Evolutionary conservation across 2,329 filamentous ascomycete species (phyloP).

Genomic region (Cyclaneusma minus): DNA sequence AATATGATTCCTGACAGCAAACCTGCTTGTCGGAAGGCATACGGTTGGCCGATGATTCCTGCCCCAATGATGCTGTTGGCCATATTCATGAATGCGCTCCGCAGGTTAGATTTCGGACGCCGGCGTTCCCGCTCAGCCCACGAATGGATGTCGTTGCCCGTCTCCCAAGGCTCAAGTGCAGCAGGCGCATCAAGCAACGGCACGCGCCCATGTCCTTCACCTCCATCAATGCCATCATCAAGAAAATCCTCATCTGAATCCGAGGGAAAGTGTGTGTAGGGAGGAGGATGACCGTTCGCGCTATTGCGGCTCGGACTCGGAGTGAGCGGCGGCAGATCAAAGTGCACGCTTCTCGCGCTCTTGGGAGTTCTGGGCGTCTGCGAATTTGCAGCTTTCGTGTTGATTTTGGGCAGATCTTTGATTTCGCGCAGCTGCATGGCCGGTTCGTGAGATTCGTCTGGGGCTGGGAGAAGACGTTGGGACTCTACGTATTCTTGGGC

Average conservation of each 20-base stretch:
- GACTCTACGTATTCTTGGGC: too few relatives aligned
- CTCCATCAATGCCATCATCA: too few relatives aligned
- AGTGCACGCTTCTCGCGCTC: slow-evolving; percentile 19
- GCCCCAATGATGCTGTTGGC: slow-evolving; percentile 91
- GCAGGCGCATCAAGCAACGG: slow-evolving; percentile 25
- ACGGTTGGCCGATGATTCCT: slow-evolving; percentile 72
- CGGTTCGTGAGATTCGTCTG: too few relatives aligned
- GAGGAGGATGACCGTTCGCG: too few relatives aligned
- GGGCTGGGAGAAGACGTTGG: too few relatives aligned
- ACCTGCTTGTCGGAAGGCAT: slow-evolving; percentile 88
- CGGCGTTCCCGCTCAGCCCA: slow-evolving; percentile 37
- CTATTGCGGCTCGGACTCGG: too few relatives aligned
- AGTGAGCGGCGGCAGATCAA: slow-evolving; percentile 20
- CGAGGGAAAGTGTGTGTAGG: not conserved
- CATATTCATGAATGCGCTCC: slow-evolving; percentile 98
- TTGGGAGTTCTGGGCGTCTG: slow-evolving; percentile 17
- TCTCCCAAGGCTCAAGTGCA: slow-evolving; percentile 16
- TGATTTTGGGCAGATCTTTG: too few relatives aligned
- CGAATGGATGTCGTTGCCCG: slow-evolving; percentile 25
- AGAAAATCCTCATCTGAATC: too few relatives aligned
- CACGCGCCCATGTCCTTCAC: slow-evolving; percentile 68
- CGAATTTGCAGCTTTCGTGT: too few relatives aligned
- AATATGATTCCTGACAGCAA: slow-evolving; percentile 66
- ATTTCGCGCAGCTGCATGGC: too few relatives aligned
- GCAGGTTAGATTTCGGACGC: slow-evolving; percentile 71